phyloP scores from a whole-genome alignment of 2,329 filamentous ascomycete species.

The Coccinonectria pachysandricola region DNA sequence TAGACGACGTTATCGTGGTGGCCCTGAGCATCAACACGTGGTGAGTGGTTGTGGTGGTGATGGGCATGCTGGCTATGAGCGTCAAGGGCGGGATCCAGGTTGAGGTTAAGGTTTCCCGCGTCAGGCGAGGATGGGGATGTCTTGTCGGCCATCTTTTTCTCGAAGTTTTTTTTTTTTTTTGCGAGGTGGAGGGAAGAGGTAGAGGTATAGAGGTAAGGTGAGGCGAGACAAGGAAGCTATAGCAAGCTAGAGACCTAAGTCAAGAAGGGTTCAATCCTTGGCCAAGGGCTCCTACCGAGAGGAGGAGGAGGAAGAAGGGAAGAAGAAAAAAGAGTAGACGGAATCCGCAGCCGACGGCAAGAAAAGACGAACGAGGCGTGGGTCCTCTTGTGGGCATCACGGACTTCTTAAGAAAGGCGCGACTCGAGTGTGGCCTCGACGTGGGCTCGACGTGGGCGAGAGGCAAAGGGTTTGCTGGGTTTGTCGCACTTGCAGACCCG shows the following conservation, averaged over 20 bases:
- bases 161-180: background rate
- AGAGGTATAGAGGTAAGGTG: slow-evolving; percentile 1
- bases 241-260: background rate
- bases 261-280: background rate
- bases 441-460: no score
- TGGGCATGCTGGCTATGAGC: slow-evolving; percentile 33
- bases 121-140: slow-evolving; percentile 1
- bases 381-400: no score
- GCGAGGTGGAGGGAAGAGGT: background rate
- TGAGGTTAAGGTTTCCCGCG: slow-evolving; percentile 7
- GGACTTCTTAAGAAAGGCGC: no score
- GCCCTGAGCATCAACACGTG: slow-evolving; percentile 22
- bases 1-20: slow-evolving; percentile 35
- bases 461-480: no score
- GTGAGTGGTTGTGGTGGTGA: slow-evolving; percentile 31
- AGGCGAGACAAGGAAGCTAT: background rate
- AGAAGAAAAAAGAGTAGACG: background rate
- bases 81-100: slow-evolving; percentile 19
- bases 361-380: no score
- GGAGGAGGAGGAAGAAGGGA: background rate
- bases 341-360: no score
- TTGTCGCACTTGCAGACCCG: no score
- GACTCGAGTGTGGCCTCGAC: no score
- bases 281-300: background rate
- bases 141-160: slow-evolving; percentile 11